Evolutionary conservation across 2,329 filamentous ascomycete genomes (phyloP).

Genomic region (Metarhizium humberi): DNA sequence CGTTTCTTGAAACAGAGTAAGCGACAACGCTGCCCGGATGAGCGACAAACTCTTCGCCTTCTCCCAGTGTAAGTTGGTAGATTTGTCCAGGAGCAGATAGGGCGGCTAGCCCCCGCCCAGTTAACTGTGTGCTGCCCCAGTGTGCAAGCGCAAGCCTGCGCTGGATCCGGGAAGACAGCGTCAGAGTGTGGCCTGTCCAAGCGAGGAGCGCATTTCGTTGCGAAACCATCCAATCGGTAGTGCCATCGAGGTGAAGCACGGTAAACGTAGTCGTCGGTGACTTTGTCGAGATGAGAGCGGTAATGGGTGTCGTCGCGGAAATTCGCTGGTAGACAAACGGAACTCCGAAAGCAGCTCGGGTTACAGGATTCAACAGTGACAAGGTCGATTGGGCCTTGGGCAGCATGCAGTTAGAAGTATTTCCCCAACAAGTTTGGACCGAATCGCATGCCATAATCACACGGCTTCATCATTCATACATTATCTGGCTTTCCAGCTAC

Average conservation of each 20-base stretch:
- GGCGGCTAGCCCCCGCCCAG: conserved; percentile 77
- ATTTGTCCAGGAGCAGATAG: conserved; percentile 81
- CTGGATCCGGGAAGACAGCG: conserved; percentile 66
- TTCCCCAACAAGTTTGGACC: not conserved
- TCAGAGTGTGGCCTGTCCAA: conserved; percentile 87
- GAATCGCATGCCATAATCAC: not conserved
- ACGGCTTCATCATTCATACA: conserved; percentile 36
- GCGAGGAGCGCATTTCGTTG: conserved; percentile 85
- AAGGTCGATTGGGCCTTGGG: conserved; percentile 76
- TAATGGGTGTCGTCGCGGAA: conserved; percentile 78
- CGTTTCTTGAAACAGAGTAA: conserved; percentile 66
- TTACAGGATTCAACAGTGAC: conserved; percentile 75
- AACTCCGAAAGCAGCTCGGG: conserved; percentile 70
- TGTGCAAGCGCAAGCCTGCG: conserved; percentile 67
- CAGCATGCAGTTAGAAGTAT: not conserved
- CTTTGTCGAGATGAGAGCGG: conserved; percentile 80
- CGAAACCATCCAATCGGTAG: conserved; percentile 88
- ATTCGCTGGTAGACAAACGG: conserved; percentile 94
- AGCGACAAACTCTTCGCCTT: conserved; percentile 82
- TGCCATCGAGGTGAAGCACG: conserved; percentile 82
- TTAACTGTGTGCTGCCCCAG: conserved; percentile 86
- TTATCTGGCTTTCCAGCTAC: conserved; percentile 87
- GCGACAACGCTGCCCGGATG: conserved; percentile 89
- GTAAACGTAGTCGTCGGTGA: conserved; percentile 80
- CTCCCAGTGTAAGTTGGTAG: conserved; percentile 71